Percentiles rank a stretch among this genome's conserved stretches.
phyloP scores from a whole-genome alignment of 305 asterid species.

The Solanum aculeatissimum region DNA sequence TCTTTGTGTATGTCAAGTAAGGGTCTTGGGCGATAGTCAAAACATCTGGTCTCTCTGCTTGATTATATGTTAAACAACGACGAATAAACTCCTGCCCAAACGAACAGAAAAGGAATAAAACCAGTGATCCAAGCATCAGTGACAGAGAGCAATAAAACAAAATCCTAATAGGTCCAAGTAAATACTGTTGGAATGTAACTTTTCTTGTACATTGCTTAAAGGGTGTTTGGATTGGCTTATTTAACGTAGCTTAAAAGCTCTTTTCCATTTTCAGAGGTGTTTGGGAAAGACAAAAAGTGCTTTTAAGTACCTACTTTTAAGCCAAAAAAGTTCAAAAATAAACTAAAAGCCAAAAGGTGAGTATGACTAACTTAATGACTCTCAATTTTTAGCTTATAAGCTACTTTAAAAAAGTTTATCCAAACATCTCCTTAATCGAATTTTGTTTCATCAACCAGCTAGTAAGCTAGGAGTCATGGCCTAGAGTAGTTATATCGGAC shows the following conservation, averaged over 20 bases:
- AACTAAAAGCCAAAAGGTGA: too few species aligned
- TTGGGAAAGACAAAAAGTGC: too few species aligned
- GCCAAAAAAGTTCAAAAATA: too few species aligned
- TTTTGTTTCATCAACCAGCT: not conserved
- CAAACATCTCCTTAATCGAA: not conserved
- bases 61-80: conserved; percentile 80
- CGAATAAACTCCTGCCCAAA: conserved; percentile 78
- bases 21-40: conserved; percentile 77
- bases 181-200: not conserved
- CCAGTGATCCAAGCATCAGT: not conserved
- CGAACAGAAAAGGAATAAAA: not conserved
- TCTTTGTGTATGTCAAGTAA: conserved; percentile 64
- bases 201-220: not conserved
- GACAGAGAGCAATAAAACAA: not conserved
- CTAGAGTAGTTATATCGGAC: not conserved
- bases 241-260: too few species aligned
- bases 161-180: not conserved
- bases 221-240: too few species aligned
- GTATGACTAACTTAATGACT: too few species aligned
- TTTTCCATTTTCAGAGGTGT: too few species aligned
- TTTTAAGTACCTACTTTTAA: too few species aligned
- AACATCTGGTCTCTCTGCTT: conserved; percentile 94
- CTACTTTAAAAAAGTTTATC: too few species aligned
- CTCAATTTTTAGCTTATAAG: too few species aligned
- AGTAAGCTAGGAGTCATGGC: not conserved